Percentiles rank a stretch among this genome's conserved stretches.
phyloP scores from a whole-genome alignment of 805 yeast species.

The Suhomyces sp. region DNA sequence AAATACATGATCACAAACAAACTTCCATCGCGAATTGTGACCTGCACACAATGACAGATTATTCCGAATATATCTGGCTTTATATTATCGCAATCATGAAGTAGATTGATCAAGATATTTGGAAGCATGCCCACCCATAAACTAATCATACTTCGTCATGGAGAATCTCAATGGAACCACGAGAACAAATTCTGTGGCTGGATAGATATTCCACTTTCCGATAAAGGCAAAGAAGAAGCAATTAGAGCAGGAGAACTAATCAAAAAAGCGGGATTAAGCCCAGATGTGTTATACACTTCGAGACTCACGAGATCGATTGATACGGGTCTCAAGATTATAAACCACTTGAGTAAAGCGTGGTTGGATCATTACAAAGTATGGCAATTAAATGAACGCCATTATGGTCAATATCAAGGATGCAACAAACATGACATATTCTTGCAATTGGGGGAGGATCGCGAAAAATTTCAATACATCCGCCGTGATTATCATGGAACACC shows the following conservation, averaged over 20 bases:
- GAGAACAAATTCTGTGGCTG: constrained; percentile 46
- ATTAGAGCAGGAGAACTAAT: constrained; percentile 37
- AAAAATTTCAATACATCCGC: constrained; percentile 37
- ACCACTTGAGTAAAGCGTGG: constrained; percentile 31
- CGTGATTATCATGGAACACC: constrained; percentile 39
- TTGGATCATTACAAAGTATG: constrained; percentile 38
- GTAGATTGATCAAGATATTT: neutral
- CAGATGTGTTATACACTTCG: constrained; percentile 37
- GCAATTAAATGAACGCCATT: constrained; percentile 45
- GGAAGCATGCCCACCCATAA: constrained; percentile 20
- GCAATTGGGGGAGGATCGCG: constrained; percentile 28
- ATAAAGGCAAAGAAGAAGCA: constrained; percentile 40
- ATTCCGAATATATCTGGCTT: neutral
- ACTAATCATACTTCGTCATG: constrained; percentile 43
- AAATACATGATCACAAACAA: neutral
- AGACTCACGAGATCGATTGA: constrained; percentile 39
- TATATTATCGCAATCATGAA: neutral
- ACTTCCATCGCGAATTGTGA: neutral
- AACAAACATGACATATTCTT: constrained; percentile 36
- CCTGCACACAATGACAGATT: neutral
- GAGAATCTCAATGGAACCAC: constrained; percentile 43
- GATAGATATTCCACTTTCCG: constrained; percentile 41
- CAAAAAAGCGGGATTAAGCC: constrained; percentile 21
- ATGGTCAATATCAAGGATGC: constrained; percentile 42
- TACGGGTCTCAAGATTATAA: constrained; percentile 39